phyloP scores from a whole-genome alignment of 2,329 filamentous ascomycete genomes.

The Herpotrichia juniperi region DNA sequence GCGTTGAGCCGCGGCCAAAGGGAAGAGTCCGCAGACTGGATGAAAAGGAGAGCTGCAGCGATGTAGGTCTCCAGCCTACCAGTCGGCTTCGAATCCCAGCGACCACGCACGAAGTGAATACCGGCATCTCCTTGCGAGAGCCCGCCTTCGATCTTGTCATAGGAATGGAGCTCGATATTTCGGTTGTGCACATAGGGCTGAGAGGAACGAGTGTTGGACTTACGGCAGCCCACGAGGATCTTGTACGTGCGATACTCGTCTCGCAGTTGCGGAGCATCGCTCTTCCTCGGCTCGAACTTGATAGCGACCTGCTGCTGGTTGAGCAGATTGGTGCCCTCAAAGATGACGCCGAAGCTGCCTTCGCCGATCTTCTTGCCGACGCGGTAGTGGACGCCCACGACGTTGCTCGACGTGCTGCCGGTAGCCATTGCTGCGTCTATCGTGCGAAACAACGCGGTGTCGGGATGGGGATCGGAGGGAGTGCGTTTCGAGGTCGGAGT shows the following conservation, averaged over 20 bases:
- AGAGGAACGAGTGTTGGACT: too few species aligned
- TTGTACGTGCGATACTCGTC: conserved; percentile 99
- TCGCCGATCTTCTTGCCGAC: conserved; percentile 99
- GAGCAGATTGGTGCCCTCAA: conserved; percentile 96
- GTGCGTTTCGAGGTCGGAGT: conserved; percentile 11
- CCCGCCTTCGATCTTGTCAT: too few species aligned
- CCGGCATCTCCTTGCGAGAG: too few species aligned
- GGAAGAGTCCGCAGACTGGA: not conserved
- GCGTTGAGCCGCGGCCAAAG: not conserved
- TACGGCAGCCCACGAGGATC: conserved; percentile 98
- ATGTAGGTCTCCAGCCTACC: not conserved
- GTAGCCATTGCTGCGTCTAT: conserved; percentile 72
- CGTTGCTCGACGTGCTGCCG: conserved; percentile 91
- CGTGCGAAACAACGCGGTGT: conserved; percentile 1
- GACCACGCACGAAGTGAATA: too few species aligned
- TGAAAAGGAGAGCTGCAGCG: not conserved
- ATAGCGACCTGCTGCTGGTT: conserved; percentile 99
- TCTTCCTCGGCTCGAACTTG: conserved; percentile 99
- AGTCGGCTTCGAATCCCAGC: too few species aligned
- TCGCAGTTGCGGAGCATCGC: conserved; percentile 94
- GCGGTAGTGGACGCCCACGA: conserved; percentile 97
- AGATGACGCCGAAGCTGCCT: conserved; percentile 97
- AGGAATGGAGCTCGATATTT: not conserved
- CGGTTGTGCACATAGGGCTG: conserved; percentile 11
- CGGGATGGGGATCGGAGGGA: conserved; percentile 9